Percentiles rank a stretch among this genome's conserved stretches.
phyloP scores from a whole-genome alignment of 257 asterid species.

The Forsythia viridissima region DNA sequence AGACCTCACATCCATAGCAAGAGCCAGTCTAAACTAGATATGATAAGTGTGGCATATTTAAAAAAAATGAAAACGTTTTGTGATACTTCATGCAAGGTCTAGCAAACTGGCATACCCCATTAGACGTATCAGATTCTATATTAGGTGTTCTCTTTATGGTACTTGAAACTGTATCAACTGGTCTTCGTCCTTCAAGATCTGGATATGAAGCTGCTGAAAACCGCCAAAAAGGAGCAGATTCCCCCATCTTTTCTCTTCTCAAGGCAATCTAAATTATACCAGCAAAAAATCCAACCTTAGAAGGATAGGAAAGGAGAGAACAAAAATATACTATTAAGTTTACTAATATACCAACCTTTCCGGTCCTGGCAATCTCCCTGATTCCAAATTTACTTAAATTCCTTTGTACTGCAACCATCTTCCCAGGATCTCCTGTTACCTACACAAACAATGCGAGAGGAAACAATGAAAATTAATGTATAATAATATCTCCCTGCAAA shows the following conservation, averaged over 20 bases:
- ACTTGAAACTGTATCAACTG: constrained; percentile 45
- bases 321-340: constrained; percentile 3
- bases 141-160: constrained; percentile 31
- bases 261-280: constrained; percentile 72
- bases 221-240: constrained; percentile 98
- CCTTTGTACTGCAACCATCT: constrained; percentile 88
- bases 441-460: constrained; percentile 25
- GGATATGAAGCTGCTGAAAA: constrained; percentile 99
- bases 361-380: constrained; percentile 92
- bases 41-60: not conserved
- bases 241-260: constrained; percentile 98
- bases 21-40: not conserved
- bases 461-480: constrained; percentile 11
- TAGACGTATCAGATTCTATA: constrained; percentile 53
- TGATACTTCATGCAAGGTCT: constrained; percentile 6
- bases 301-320: constrained; percentile 10
- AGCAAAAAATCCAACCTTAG: constrained; percentile 16
- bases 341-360: constrained; percentile 56
- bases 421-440: constrained; percentile 99
- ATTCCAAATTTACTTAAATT: constrained; percentile 91
- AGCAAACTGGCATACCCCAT: constrained; percentile 53
- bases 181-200: constrained; percentile 73
- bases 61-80: not conserved
- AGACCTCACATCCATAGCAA: not conserved
- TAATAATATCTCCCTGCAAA: constrained; percentile 7